phyloP scores from a whole-genome alignment of 2,329 filamentous ascomycete genomes.

The Cladosporium oxysporum region DNA sequence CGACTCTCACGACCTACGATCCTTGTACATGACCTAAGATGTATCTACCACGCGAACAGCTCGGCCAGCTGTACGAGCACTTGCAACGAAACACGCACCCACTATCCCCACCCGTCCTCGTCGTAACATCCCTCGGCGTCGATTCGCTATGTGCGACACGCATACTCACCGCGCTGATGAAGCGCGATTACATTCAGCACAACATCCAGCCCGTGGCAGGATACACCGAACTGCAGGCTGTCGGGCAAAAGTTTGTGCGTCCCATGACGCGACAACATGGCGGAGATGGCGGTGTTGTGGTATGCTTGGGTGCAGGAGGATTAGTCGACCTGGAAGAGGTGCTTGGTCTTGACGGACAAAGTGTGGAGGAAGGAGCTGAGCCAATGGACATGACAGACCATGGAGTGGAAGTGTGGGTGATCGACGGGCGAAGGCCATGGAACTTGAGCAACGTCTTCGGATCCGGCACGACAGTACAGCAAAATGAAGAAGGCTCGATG shows the following conservation, averaged over 20 bases:
- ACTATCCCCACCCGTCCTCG: conserved; percentile 84
- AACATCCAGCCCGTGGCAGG: conserved; percentile 95
- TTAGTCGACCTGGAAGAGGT: conserved; percentile 83
- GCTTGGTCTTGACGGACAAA: conserved; percentile 65
- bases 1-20: not conserved
- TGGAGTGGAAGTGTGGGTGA: conserved; percentile 93
- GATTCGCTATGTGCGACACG: conserved; percentile 94
- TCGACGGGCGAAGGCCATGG: conserved; percentile 91
- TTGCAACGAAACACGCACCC: conserved; percentile 84
- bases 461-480: conserved; percentile 37
- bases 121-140: conserved; percentile 90
- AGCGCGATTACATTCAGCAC: conserved; percentile 95
- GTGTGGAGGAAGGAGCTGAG: conserved; percentile 53
- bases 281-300: conserved; percentile 82
- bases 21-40: conserved; percentile 51
- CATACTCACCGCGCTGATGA: conserved; percentile 88
- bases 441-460: conserved; percentile 91
- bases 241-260: conserved; percentile 74
- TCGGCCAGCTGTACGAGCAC: conserved; percentile 88
- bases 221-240: conserved; percentile 82
- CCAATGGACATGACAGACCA: conserved; percentile 53
- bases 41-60: conserved; percentile 89
- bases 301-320: conserved; percentile 90
- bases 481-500: conserved; percentile 30
- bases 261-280: conserved; percentile 86